Base-by-base conservation (phyloP, 225 moss, liverwort and hornwort genomes). In the Pleurozium schreberi region DNA sequence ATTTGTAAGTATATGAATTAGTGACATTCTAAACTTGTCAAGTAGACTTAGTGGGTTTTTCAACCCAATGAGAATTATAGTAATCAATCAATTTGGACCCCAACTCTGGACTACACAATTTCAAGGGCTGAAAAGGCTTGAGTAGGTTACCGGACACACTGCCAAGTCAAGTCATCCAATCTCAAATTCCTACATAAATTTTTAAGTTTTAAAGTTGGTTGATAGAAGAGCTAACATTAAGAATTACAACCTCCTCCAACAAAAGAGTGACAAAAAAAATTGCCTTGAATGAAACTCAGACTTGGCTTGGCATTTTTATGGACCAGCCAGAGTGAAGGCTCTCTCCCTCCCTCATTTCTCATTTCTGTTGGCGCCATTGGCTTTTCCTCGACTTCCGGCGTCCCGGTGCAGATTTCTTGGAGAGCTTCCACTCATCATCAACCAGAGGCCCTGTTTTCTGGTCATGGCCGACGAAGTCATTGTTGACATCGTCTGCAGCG, bases 351-450 rank as follows among this genome's bases (percentile, higher is more conserved):
- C 63, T 92, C 80, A 90, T 38, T 59, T 40, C 83, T 89, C 86
- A 67, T 61, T 68, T 78, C 92, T 87, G 82, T 81, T 57, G 81
- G 81, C 94, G 89, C 94, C 94, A 92, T 34, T 88, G 93, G 65
- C 91, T 94, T 85, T 87, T 94, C 76, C 91, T 89, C 4, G 91
- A 71, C 76, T 75, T 94, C 55, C 93, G 92, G 52, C 94, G 89
- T 83, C 91, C 93, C 33, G 83, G 88, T 53, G 90, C 64, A 75
- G 83, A 81, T 60, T 85, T 93, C 90, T 91, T 94, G 3, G 83
- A 45, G 38, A 87, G 76, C 80, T 91, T 93, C 90, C 89, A 76
- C 18, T 88, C 89, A 60, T 88, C 89, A 60, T 91, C 90, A 26
- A 52, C 75, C 13, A 45, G 36, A 28, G 75, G 87, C 67, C 16